These are phyloP conservation scores for Mucor sp. DNA, from an alignment of 371 early-diverging fungal species.

Conservation along the genomic window DNA sequence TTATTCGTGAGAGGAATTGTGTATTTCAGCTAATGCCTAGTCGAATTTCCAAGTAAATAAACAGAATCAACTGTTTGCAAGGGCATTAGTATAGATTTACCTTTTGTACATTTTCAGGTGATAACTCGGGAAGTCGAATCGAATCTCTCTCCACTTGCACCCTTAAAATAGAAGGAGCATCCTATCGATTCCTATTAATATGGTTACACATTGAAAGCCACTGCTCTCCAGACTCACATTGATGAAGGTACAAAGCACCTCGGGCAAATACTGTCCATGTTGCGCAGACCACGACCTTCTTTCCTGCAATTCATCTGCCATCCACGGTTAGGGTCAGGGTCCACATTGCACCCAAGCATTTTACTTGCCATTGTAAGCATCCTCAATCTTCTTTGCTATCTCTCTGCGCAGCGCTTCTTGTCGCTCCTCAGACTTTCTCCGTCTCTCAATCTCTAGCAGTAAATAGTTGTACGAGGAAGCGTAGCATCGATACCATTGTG, in stretches of 20 bases:
- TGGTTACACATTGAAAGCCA: neutral
- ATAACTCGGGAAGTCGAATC: constrained; percentile 34
- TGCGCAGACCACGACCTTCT: constrained; percentile 41
- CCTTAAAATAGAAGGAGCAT: constrained; percentile 21
- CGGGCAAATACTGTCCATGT: constrained; percentile 50
- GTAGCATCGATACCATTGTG: constrained; percentile 44
- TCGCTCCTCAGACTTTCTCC: constrained; percentile 32
- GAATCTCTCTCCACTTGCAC: constrained; percentile 25
- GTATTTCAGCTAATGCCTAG: constrained; percentile 23
- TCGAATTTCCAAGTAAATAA: neutral
- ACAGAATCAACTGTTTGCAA: neutral
- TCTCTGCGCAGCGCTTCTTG: constrained; percentile 32
- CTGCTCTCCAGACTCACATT: constrained; percentile 24
- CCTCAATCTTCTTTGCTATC: constrained; percentile 30
- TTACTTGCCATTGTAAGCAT: constrained; percentile 23
- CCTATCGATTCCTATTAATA: neutral
- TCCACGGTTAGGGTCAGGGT: neutral
- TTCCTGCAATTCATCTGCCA: constrained; percentile 39
- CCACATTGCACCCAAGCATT: neutral
- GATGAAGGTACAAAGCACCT: constrained; percentile 48
- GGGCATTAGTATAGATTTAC: constrained; percentile 15
- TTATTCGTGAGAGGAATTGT: constrained; percentile 8
- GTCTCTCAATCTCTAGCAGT: constrained; percentile 42
- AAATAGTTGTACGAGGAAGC: constrained; percentile 42
- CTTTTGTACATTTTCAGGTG: constrained; percentile 34